Base-by-base conservation (phyloP, 331 rosid genomes). In the Rosa hybrid region DNA sequence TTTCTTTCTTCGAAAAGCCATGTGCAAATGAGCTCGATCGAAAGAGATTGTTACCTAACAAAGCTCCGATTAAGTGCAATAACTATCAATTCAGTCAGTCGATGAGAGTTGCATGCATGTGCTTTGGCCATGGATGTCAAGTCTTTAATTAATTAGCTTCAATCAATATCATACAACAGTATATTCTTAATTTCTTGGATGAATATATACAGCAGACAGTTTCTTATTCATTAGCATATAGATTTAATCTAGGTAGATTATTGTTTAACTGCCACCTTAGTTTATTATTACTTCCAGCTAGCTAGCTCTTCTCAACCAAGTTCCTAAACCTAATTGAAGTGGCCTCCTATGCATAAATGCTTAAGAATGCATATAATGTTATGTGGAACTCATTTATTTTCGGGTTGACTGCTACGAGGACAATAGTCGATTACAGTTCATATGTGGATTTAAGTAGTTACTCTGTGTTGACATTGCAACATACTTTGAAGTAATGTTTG, bases 401-500 rank as follows among this genome's bases (percentile, higher is more conserved):
- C 59, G 18, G 12, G 84, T 71, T 67, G 71, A 82, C 67, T 17
- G 7, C 60, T 54, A 4, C 64, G 21, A 57, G 62, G 64, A 23
- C 56, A 72, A 23, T 64, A 60, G 76, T 84, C 76, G 84, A 82
- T 83, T 76, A 77, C 88, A 83, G 90, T 85, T 16, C 87, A 81
- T 72, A 18, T 18, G 56, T 80, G 81, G 77, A 81, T 49, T 78
- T 75, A 63, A 50, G 54, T 20, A 59, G 46, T 51, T 57, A 53
- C 42, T 54, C 82, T 5, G 57, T 82, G 83, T 91, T 87, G 90
- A 89, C 91, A 72, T 73, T 83, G 50, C 48, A 53, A 49, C 57
- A 53, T 59, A 44, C 18, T 39, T 75, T 13, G 42, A 9, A 56
- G 21, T 23, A 62, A 78, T 76, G 82, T 91, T 86, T 21, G 90